Percentiles rank a stretch among this genome's conserved stretches.
Conservation (phyloP, 495 filamentous ascomycete genomes). For the Aeminium ludgeri region DNA sequence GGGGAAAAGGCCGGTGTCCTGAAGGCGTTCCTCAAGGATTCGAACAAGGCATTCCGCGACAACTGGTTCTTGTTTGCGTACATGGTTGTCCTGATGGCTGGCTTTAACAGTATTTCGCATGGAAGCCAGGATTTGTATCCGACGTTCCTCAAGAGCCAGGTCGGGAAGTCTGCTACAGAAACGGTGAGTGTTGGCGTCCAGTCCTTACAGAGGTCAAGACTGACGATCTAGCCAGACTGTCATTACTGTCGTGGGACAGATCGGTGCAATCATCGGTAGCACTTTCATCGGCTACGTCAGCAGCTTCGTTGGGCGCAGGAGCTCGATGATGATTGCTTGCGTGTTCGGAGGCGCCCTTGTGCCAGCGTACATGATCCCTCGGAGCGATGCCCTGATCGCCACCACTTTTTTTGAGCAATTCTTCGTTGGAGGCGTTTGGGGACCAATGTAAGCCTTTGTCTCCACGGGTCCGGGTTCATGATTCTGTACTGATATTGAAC, state of each 20-base stretch:
- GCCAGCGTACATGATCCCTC: conserved; percentile 23
- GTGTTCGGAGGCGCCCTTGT: conserved; percentile 25
- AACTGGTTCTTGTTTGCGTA: conserved; percentile 31
- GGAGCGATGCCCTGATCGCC: conserved; percentile 23
- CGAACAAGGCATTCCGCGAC: conserved; percentile 17
- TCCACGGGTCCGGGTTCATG: not conserved
- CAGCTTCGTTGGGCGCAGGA: conserved; percentile 24
- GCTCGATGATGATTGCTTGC: conserved; percentile 25
- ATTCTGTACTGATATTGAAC: not conserved
- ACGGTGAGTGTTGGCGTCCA: conserved; percentile 1
- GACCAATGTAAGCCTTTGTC: conserved; percentile 15
- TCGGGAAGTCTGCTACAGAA: conserved; percentile 19
- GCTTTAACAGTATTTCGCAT: conserved; percentile 28
- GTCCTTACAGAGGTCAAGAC: too few species aligned
- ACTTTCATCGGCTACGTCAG: conserved; percentile 25
- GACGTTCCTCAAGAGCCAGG: conserved; percentile 28
- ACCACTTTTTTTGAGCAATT: conserved; percentile 27
- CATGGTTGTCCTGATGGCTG: conserved; percentile 29
- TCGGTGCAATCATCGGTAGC: conserved; percentile 25
- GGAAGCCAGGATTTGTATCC: conserved; percentile 33
- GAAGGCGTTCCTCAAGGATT: conserved; percentile 19
- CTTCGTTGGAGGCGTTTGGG: conserved; percentile 25
- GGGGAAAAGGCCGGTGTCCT: conserved; percentile 24
- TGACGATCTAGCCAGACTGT: conserved; percentile 16
- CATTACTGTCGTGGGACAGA: conserved; percentile 24